These are phyloP conservation scores for Ambrosiella cleistominuta DNA, from an alignment of 2,329 filamentous ascomycete species.

Conservation along the genomic window DNA sequence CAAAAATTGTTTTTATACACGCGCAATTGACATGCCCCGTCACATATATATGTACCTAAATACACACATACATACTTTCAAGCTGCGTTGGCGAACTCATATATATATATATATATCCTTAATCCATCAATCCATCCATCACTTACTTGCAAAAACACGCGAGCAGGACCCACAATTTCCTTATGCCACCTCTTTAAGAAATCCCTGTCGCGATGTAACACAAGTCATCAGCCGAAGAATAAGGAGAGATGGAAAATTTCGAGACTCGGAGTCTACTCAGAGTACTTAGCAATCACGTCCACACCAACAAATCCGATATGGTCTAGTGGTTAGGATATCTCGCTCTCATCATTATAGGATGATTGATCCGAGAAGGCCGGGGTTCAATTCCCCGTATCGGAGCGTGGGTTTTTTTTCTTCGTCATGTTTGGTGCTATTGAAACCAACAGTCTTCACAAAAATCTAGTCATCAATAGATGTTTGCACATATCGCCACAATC, in stretches of 20 bases:
- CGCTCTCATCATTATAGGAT: neutral
- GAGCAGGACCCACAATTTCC: neutral
- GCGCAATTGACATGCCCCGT: no score
- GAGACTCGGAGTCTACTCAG: neutral
- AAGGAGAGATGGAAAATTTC: neutral
- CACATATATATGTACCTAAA: no score
- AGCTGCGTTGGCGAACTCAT: neutral
- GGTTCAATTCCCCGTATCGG: constrained; percentile 16
- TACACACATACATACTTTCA: neutral
- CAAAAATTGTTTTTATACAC: no score
- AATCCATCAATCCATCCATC: neutral
- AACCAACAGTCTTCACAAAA: neutral
- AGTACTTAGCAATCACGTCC: neutral
- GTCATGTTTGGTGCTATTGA: neutral
- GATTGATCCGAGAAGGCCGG: constrained; percentile 14
- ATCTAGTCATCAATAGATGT: neutral
- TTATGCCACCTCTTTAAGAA: neutral
- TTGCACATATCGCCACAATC: neutral
- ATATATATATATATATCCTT: neutral
- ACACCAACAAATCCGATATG: neutral
- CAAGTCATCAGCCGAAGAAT: neutral
- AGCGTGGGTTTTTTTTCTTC: neutral
- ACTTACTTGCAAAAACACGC: neutral
- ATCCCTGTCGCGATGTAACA: neutral
- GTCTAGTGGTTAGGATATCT: neutral